These are phyloP conservation scores for Beauveria pseudobassiana DNA, from an alignment of 2,329 filamentous ascomycete genomes.

Conservation along the genomic window DNA sequence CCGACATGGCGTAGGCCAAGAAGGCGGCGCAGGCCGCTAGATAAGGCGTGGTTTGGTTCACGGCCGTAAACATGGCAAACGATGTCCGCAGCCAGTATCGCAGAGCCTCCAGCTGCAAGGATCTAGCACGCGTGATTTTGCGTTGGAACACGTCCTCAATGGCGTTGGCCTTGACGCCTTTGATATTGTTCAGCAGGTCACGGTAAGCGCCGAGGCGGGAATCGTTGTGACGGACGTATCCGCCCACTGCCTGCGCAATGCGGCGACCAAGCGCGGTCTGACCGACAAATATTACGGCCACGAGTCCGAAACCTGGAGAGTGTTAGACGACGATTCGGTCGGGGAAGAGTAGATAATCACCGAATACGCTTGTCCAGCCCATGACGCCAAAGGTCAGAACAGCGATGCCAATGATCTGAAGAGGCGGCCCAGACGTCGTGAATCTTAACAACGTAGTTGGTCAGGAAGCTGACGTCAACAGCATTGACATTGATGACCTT, in stretches of 20 bases:
- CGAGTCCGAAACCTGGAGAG: too few relatives aligned
- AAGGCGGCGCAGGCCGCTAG: slow-evolving; percentile 4
- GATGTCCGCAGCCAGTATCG: slow-evolving; percentile 2
- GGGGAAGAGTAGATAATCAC: too few relatives aligned
- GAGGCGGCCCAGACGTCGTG: slow-evolving; percentile 8
- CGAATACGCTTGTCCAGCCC: neutral
- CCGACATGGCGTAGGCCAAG: neutral
- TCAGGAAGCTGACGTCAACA: slow-evolving; percentile 7
- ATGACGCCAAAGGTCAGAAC: neutral
- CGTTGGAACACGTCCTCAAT: slow-evolving; percentile 6
- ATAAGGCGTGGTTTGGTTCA: slow-evolving; percentile 7
- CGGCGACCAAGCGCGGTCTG: neutral
- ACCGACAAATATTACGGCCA: too few relatives aligned
- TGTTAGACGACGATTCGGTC: too few relatives aligned
- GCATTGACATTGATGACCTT: slow-evolving; percentile 11
- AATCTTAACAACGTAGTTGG: slow-evolving; percentile 9
- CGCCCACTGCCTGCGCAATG: neutral
- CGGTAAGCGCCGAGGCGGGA: neutral
- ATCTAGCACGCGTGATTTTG: neutral
- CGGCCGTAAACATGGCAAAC: slow-evolving; percentile 9
- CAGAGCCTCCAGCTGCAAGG: neutral
- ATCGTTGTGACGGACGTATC: neutral
- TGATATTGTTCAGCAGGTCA: slow-evolving; percentile 8
- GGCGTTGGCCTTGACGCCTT: slow-evolving; percentile 5
- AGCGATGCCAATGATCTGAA: slow-evolving; percentile 8